phyloP scores from a whole-genome alignment of 2,329 filamentous ascomycete genomes.

The Scopulariopsis brevicaulis region DNA sequence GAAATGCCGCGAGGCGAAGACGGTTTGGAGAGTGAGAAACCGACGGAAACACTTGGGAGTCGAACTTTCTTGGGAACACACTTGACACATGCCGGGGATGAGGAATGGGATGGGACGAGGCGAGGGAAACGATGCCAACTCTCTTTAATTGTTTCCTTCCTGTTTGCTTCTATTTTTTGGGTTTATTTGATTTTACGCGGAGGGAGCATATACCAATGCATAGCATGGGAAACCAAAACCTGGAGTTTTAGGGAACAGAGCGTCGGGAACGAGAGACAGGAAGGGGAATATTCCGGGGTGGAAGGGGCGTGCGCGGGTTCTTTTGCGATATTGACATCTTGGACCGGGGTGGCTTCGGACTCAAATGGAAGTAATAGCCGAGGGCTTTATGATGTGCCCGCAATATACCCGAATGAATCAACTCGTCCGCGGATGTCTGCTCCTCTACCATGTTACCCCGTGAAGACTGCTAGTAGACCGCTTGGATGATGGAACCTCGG shows the following conservation, averaged over 20 bases:
- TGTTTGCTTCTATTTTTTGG: slow-evolving; percentile 1
- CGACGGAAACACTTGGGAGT: not conserved
- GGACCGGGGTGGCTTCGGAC: not conserved
- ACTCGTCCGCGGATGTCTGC: not conserved
- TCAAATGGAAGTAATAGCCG: not conserved
- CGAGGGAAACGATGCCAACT: slow-evolving; percentile 5
- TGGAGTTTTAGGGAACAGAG: not conserved
- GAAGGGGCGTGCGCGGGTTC: not conserved
- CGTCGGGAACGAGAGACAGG: not conserved
- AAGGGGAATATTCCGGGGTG: not conserved
- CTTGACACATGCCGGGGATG: not conserved
- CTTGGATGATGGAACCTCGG: not conserved
- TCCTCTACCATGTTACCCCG: not conserved
- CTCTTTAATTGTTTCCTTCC: slow-evolving; percentile 6
- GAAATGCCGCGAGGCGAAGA: slow-evolving; percentile 5
- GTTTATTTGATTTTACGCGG: not conserved
- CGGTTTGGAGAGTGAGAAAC: not conserved
- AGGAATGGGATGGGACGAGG: not conserved
- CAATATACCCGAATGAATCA: not conserved
- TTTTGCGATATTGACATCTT: not conserved
- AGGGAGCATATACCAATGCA: slow-evolving; percentile 3
- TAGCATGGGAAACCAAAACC: slow-evolving; percentile 3
- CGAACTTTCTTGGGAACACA: not conserved
- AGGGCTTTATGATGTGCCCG: not conserved
- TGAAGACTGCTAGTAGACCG: not conserved